Evolutionary conservation across 495 filamentous ascomycete genomes (phyloP), one percentile per base, ranked within the genome.

Genomic region (Xylaria nigripes): DNA sequence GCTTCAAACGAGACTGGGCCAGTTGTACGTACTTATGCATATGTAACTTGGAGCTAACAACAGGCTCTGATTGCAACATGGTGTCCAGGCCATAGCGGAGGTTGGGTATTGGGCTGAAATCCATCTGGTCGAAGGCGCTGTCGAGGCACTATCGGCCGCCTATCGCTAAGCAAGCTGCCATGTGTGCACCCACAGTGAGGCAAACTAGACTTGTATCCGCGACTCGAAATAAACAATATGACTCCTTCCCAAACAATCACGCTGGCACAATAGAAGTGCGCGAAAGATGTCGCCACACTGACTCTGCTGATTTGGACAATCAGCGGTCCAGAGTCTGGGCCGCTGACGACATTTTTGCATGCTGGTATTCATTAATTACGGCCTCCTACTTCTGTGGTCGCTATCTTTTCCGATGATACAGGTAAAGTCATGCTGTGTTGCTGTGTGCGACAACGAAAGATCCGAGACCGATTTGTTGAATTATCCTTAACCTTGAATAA

Each of bases 61-160:
- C 32, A 6, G 13, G 27, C 9, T 12, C 24, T 16, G 25, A 12
- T 54, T 54, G 42, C 51, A 25, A 40, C 51, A 42, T 29, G 51
- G 40, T 24, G 42, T 27, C 8, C 29, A 1, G 15, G 22, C 18
- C 30, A 23, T 21, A 5, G 2, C 47, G 0, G 1, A 32, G 24
- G 48, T 44, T 36, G 29, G 45, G 36, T 30, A 24, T 55, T 48
- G 45, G 45, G 53, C 46, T 27, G 53, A 55, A 49, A 55, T 55
- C 9, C n/a, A 50, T 34, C 46, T 45, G 27, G 27, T n/a, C 30
- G n/a, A 55, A 49, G 46, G 40, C 40, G 38, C 10, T 24, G 19
- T 19, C 18, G 19, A 44, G n/a, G 5, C 18, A 36, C 36, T 13
- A n/a, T n/a, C 23, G 16, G 18, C 52, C 10, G 24, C 53, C 53